phyloP scores from a whole-genome alignment of 169 alveolate genomes.

The Eimeria praecox region DNA sequence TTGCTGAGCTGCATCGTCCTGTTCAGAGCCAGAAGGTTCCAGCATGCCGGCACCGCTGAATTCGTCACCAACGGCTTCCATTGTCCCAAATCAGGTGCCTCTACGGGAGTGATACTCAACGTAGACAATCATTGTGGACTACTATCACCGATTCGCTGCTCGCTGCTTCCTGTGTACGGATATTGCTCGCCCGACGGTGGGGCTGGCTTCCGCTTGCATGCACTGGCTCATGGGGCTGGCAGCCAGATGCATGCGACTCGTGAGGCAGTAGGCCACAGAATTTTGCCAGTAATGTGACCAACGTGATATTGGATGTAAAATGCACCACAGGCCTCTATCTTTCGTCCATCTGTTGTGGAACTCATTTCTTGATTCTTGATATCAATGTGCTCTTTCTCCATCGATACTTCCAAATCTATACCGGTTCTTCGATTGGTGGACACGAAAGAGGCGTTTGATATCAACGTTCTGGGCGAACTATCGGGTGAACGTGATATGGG shows the following conservation, averaged over 20 bases:
- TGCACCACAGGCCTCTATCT: not conserved
- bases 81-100: not conserved
- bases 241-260: slow-evolving; percentile 17
- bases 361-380: not conserved
- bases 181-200: not conserved
- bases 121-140: not conserved
- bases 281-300: not conserved
- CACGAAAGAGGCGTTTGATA: not conserved
- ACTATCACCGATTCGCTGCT: not conserved
- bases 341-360: not conserved
- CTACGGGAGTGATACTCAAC: not conserved
- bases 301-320: not conserved
- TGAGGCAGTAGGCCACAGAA: not conserved
- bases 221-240: slow-evolving; percentile 25
- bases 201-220: slow-evolving; percentile 41
- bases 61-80: not conserved
- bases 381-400: not conserved
- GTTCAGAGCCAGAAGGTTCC: not conserved
- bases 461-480: not conserved
- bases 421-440: not conserved
- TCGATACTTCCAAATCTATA: not conserved
- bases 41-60: not conserved
- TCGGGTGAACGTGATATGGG: not conserved
- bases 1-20: not conserved
- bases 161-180: not conserved